Evolutionary conservation across 192 early-diverging fungal species (phyloP), one percentile per base, ranked within the genome.

Genomic region (Entomortierella beljakovae): DNA sequence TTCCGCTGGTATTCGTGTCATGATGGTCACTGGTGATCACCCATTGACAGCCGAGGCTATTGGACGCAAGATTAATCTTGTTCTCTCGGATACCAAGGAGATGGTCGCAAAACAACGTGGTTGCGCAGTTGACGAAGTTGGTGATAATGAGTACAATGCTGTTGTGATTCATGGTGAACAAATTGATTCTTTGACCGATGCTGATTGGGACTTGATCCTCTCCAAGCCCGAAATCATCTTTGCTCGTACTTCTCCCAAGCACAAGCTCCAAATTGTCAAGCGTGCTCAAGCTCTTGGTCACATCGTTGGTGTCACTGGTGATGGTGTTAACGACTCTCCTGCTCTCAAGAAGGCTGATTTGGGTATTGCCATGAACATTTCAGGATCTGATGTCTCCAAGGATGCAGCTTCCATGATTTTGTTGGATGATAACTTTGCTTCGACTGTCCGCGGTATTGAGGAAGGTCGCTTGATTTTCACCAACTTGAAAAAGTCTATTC

Each of bases 21-120:
- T 99, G 87, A 98, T 99, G 96, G 95, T 99, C n/a, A 99, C 97
- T 37, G 97, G 95, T 82, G 97, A 98, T 81, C 94, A 96, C 76
- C 94, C 95, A 50, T 88, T 97, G 71, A 98, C 97, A 3, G 97
- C 97, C 28, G 96, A 97, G 85, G 94, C 96, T 23, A 97, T 99
- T 73, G 96, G 92, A 5, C 90, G 96, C 68, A 97, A 97, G 82
- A 99, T 97, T 84, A 98, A 98, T 82, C 82, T 99, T 83, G 88
- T 99, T 69, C 64, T 98, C 10, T 88, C 88, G 35, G 97, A 99
- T 70, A 97, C 96, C 11, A 92, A 91, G 75, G 90, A 92, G 28
- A 80, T 82, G 57, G 84, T 96, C 0, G 94, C 96, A 22, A 85
- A 87, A 50, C 87, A 90, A 64, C 90, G 88, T 6, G 89, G 90